These are phyloP conservation scores for Quercus engelmannii DNA, from an alignment of 306 rosid species.

Conservation along the genomic window DNA sequence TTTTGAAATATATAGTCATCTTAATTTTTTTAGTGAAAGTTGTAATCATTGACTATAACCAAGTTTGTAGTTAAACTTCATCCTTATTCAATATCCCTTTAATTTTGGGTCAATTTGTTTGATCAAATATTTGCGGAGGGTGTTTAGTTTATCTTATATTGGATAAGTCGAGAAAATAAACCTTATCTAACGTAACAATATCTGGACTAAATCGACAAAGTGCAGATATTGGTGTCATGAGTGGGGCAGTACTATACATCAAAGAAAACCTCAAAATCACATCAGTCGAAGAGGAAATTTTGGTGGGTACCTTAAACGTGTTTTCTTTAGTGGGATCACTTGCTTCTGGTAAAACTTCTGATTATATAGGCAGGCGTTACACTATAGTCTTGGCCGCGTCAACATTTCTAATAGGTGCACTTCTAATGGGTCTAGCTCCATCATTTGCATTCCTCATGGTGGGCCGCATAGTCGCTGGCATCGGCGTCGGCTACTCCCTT, in stretches of 20 bases:
- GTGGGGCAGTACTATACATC: constrained; percentile 74
- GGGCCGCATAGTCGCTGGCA: constrained; percentile 69
- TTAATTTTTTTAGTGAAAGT: too few relatives aligned
- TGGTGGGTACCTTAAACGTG: constrained; percentile 66
- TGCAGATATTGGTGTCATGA: constrained; percentile 80
- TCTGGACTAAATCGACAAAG: not conserved
- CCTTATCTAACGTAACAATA: not conserved
- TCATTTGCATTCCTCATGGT: constrained; percentile 51
- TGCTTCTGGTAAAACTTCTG: constrained; percentile 70
- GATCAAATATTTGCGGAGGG: too few relatives aligned
- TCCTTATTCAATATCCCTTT: too few relatives aligned
- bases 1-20: too few relatives aligned
- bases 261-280: constrained; percentile 53
- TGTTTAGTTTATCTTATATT: too few relatives aligned
- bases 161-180: not conserved
- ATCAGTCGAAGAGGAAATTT: constrained; percentile 59
- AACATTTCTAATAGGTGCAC: constrained; percentile 65
- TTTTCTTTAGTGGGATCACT: constrained; percentile 74
- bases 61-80: too few relatives aligned
- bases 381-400: constrained; percentile 60
- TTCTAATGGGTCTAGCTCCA: constrained; percentile 77
- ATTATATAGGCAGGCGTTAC: constrained; percentile 67
- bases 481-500: constrained; percentile 78
- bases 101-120: too few relatives aligned
- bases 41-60: too few relatives aligned